Base-by-base conservation (phyloP, 345 rosid genomes). In the Corchorus olitorius region DNA sequence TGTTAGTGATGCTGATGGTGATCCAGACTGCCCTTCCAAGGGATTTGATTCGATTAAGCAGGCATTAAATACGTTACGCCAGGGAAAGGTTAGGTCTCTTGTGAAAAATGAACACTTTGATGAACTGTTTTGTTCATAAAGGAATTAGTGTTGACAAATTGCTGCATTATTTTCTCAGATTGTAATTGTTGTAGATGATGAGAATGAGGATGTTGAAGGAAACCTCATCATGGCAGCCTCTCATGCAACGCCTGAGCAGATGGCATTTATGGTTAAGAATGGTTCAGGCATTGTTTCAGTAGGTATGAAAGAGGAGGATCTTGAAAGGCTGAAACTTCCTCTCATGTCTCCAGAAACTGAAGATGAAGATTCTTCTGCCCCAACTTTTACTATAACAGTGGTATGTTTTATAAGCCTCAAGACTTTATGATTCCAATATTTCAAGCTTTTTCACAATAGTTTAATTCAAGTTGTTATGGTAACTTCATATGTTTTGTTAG, bases 131-230 rank as follows among this genome's bases (percentile, higher is more conserved):
- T 20, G 12, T 20, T 50, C 33, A 4, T 6, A 17, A 37, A 16
- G 4, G 55, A 3, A 41, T 22, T 27, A 72, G 7, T 70, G 48
- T 66, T 87, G 59, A 80, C 76, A 37, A 37, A 59, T 81, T 53
- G 45, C 39, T 77, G 83, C 72, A 43, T 49, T 62, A 5, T 19
- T 20, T 74, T 66, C 76, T 80, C 81, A 92, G 98, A 87, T 94
- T 91, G 91, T 94, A 85, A 89, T 92, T 74, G 92, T 91, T 71
- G 93, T 92, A 78, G 98, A 91, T 49, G 97, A 92, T 87, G 98
- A 94, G 75, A 82, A 83, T 68, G 92, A 89, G 77, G 79, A 84
- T 72, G 80, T 86, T 77, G 97, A 89, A 89, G 97, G 98, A 74
- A 89, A 90, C 88, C 81, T 94, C 37, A 78, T 92, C 67, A 94